Conservation (phyloP, 805 yeast species). For the Starmerella khaoyaiensis region DNA sequence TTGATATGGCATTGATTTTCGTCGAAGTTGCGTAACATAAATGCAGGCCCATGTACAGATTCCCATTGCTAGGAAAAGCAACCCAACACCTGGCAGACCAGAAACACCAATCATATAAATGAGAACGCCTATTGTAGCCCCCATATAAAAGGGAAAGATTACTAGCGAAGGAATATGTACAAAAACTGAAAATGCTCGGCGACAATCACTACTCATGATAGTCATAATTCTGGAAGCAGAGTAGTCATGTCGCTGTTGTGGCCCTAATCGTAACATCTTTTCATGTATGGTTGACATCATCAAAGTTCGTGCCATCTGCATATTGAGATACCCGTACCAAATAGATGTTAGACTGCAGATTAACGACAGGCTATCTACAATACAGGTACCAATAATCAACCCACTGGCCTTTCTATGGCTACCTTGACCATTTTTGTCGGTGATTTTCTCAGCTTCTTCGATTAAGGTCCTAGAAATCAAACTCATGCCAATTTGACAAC, state of each 20-base stretch:
- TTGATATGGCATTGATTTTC: constrained; percentile 33
- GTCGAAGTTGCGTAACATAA: neutral
- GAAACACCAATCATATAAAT: constrained; percentile 56
- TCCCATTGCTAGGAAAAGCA: constrained; percentile 29
- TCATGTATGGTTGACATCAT: constrained; percentile 54
- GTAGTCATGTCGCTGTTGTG: constrained; percentile 42
- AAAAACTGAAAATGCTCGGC: constrained; percentile 47
- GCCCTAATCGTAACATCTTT: constrained; percentile 50
- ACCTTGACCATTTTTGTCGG: constrained; percentile 2
- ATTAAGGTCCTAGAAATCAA: constrained; percentile 14
- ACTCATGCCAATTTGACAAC: constrained; percentile 13
- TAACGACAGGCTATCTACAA: constrained; percentile 39
- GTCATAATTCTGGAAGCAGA: constrained; percentile 62
- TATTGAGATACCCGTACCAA: constrained; percentile 45
- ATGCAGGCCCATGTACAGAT: constrained; percentile 27
- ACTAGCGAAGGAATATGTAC: constrained; percentile 1
- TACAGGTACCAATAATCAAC: constrained; percentile 53
- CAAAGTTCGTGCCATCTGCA: constrained; percentile 61
- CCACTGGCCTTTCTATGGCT: constrained; percentile 51
- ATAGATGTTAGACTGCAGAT: constrained; percentile 46
- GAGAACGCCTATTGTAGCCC: constrained; percentile 46
- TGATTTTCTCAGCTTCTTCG: constrained; percentile 10
- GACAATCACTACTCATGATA: constrained; percentile 62
- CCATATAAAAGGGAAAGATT: constrained; percentile 1
- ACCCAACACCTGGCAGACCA: constrained; percentile 54